Percentiles rank a stretch among this genome's conserved stretches.
Evolutionary conservation across 768 basidiomycete genomes (phyloP).

Genomic region (Tephrocybe sp.): DNA sequence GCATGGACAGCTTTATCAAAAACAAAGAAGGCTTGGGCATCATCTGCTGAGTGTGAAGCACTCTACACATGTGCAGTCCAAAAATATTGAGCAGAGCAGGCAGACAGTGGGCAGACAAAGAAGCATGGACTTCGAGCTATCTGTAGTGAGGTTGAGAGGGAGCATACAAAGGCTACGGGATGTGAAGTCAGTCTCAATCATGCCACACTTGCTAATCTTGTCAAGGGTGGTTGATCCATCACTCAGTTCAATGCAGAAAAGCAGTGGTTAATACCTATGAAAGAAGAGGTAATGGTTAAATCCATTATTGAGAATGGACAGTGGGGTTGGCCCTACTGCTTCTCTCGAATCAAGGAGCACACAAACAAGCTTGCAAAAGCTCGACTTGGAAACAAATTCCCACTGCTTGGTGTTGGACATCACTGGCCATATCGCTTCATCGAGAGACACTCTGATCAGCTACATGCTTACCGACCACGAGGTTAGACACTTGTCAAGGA

Average conservation of each 20-base stretch:
- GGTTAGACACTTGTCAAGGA: slow-evolving; percentile 3
- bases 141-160: slow-evolving; percentile 1
- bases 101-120: not conserved
- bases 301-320: not conserved
- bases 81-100: not conserved
- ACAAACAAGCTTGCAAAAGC: slow-evolving; percentile 3
- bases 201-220: not conserved
- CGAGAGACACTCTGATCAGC: slow-evolving; percentile 1
- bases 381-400: slow-evolving; percentile 7
- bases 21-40: too few relatives aligned
- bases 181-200: not conserved
- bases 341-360: slow-evolving; percentile 11
- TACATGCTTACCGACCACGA: slow-evolving; percentile 7
- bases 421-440: slow-evolving; percentile 5
- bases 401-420: slow-evolving; percentile 5
- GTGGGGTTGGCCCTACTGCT: slow-evolving; percentile 5
- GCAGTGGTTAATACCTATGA: not conserved
- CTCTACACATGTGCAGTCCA: too few relatives aligned
- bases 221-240: slow-evolving; percentile 3
- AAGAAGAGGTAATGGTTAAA: not conserved
- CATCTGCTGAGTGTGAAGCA: too few relatives aligned
- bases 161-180: slow-evolving; percentile 3
- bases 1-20: too few relatives aligned
- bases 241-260: slow-evolving; percentile 8
- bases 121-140: not conserved